Conservation (phyloP, 495 filamentous ascomycete species). For the Immersiella caudata region DNA sequence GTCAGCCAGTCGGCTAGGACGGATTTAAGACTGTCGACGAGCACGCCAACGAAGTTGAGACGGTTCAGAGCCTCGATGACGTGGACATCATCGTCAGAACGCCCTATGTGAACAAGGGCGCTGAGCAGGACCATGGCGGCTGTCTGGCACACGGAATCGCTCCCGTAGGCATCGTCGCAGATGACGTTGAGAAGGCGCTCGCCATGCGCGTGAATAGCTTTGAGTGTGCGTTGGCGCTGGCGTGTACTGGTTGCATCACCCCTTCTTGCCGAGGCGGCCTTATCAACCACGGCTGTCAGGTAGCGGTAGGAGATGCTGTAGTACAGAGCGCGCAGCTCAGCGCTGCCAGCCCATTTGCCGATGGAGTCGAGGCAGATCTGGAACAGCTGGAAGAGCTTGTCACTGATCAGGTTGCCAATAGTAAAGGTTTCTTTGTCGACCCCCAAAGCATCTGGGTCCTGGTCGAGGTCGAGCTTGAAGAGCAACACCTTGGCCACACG, state of each 20-base stretch:
- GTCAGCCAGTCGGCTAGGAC: slow-evolving; percentile 64
- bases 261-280: slow-evolving; percentile 32
- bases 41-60: slow-evolving; percentile 85
- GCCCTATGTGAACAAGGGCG: slow-evolving; percentile 68
- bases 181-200: slow-evolving; percentile 79
- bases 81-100: slow-evolving; percentile 54
- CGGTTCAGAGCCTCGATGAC: slow-evolving; percentile 78
- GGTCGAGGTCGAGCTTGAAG: slow-evolving; percentile 65
- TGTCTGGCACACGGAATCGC: slow-evolving; percentile 76
- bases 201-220: slow-evolving; percentile 74
- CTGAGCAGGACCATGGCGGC: slow-evolving; percentile 77
- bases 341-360: slow-evolving; percentile 66
- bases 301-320: slow-evolving; percentile 90
- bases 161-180: slow-evolving; percentile 91
- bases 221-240: slow-evolving; percentile 62
- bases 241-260: slow-evolving; percentile 28
- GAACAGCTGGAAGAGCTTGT: slow-evolving; percentile 90
- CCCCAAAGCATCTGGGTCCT: slow-evolving; percentile 45
- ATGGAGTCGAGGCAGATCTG: slow-evolving; percentile 77
- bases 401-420: slow-evolving; percentile 74
- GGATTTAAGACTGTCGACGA: slow-evolving; percentile 79
- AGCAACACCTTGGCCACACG: slow-evolving; percentile 76
- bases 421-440: slow-evolving; percentile 51
- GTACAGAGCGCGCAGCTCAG: slow-evolving; percentile 74
- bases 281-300: slow-evolving; percentile 69